Evolutionary conservation across 163 green algal genomes (phyloP), one percentile per base, ranked within the genome.

Genomic region (Scenedesmus sp.): DNA sequence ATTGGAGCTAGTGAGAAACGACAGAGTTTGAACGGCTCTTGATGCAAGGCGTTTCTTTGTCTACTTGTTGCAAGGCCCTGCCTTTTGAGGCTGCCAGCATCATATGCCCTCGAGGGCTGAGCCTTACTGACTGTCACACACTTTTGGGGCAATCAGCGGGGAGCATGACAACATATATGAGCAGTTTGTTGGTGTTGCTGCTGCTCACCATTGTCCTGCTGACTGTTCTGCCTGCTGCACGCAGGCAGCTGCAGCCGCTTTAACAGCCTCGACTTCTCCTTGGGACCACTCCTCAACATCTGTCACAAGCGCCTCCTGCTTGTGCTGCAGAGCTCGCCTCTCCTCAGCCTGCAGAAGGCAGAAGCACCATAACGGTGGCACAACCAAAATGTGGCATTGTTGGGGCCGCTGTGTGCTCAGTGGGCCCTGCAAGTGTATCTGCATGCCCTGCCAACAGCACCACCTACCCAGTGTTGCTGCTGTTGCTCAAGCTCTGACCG

Each of bases 221-320:
- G 37, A 15, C 40, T 79, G 35, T 16, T 83, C 30, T n/a, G 53
- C 88, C 15, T 43, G 24, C 22, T 61, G 44, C 22, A 89, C 9
- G 2, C 65, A 35, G 35, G 35, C 65, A 33, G 81, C 68, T 15
- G 88, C 81, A n/a, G 22, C 82, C 24, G 81, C 81, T 40, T 89
- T 78, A 1, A 92, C 37, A 2, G 91, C 91, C 59, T 91, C 91
- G 26, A 94, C 83, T 73, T 94, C 91, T 37, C 91, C 91, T 37
- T 91, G 76, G 13, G 72, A 91, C 91, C 91, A 94, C 79, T 94
- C 72, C 61, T 92, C 91, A 15, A 92, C 91, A 30, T 94, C 88
- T 16, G 49, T 61, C 65, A 92, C 76, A 42, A 92, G 81, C 12
- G 24, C 59, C 18, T 20, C 56, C 30, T 79, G 78, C 87, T 78